These are phyloP conservation scores for Phoma sp. DNA, from an alignment of 2,329 filamentous ascomycete genomes.

Conservation along the genomic window DNA sequence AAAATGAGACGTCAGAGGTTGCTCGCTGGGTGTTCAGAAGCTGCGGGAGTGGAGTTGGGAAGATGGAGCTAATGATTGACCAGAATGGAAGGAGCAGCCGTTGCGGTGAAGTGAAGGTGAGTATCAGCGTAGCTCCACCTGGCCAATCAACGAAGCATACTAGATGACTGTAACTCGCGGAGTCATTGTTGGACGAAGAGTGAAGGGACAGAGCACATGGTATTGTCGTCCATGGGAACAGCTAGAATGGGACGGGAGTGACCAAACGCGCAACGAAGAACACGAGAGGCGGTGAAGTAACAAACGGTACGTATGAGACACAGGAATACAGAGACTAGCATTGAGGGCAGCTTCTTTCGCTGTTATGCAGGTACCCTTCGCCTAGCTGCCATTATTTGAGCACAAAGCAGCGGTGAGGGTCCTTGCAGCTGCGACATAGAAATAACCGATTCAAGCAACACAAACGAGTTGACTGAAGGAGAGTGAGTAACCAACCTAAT, in stretches of 20 bases:
- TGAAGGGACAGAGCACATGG: not conserved
- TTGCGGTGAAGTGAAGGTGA: constrained; percentile 23
- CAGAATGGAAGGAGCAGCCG: constrained; percentile 4
- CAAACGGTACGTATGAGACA: not conserved
- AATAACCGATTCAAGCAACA: not conserved
- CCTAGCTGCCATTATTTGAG: constrained; percentile 4
- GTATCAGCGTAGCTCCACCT: not conserved
- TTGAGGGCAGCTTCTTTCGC: not conserved
- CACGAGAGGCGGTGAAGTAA: not conserved
- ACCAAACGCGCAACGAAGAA: not conserved
- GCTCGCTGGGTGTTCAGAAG: not conserved
- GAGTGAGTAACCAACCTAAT: not conserved
- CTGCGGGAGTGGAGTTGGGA: not conserved
- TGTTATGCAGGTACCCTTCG: constrained; percentile 28
- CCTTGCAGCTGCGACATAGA: not conserved
- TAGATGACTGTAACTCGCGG: not conserved
- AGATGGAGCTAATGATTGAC: not conserved
- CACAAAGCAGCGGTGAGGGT: constrained; percentile 13
- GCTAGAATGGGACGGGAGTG: not conserved
- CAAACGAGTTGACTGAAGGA: not conserved
- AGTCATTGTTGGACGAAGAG: not conserved
- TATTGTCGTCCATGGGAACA: not conserved
- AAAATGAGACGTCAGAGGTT: not conserved
- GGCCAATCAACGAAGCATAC: not conserved
- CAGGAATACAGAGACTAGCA: not conserved